Evolutionary conservation across 768 basidiomycete genomes (phyloP).

Genomic region (Lenzites betulinus): DNA sequence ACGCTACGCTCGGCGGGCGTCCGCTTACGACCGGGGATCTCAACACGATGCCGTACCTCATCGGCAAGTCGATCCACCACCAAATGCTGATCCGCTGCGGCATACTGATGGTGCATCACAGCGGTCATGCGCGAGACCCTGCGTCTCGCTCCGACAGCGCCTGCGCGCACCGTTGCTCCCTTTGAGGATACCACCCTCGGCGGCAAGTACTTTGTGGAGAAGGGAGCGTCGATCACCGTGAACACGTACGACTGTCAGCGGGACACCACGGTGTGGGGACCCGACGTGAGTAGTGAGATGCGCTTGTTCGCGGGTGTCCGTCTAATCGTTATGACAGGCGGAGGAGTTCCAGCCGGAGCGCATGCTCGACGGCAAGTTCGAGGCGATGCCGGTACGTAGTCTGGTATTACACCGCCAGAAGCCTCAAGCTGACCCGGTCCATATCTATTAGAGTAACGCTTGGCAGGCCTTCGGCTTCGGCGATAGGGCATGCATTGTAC

Average conservation of each 20-base stretch:
- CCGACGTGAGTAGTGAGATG: constrained; percentile 40
- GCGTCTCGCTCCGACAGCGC: constrained; percentile 42
- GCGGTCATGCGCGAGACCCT: constrained; percentile 42
- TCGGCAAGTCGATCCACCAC: constrained; percentile 29
- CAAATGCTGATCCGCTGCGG: background rate
- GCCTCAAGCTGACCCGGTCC: background rate
- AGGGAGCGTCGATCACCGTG: constrained; percentile 33
- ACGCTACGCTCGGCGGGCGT: constrained; percentile 44
- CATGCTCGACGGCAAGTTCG: constrained; percentile 52
- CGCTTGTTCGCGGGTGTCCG: background rate
- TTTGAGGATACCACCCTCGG: constrained; percentile 40
- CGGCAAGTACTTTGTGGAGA: constrained; percentile 44
- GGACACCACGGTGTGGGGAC: constrained; percentile 48
- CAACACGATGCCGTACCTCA: constrained; percentile 44
- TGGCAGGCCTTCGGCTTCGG: constrained; percentile 44
- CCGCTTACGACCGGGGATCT: constrained; percentile 41
- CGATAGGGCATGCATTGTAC: constrained; percentile 26
- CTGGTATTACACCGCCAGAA: background rate
- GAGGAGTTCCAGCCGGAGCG: constrained; percentile 47
- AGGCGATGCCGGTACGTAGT: constrained; percentile 40
- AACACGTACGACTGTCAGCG: constrained; percentile 37
- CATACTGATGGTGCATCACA: constrained; percentile 6
- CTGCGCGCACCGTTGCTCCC: constrained; percentile 36
- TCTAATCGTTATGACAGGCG: constrained; percentile 21
- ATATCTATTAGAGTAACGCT: constrained; percentile 39